Conservation (phyloP, 495 filamentous ascomycete genomes). For the Talaromyces ruber region DNA sequence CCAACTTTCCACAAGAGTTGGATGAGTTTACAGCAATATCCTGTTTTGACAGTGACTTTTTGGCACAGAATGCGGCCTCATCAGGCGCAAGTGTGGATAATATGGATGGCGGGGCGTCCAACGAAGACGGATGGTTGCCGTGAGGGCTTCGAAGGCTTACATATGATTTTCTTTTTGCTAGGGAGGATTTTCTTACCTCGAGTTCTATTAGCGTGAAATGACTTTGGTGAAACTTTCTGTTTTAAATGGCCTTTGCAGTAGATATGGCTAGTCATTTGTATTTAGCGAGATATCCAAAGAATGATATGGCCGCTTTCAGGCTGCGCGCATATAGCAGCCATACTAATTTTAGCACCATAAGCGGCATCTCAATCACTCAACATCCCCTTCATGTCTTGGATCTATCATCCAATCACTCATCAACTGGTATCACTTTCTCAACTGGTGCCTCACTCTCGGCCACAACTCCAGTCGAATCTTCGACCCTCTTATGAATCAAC, state of each 20-base stretch:
- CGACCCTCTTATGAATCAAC: slow-evolving; percentile 9
- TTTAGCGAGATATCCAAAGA: neutral
- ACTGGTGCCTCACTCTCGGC: neutral
- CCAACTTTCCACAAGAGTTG: slow-evolving; percentile 38
- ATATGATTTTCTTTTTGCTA: neutral
- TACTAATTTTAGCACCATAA: neutral
- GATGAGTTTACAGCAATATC: slow-evolving; percentile 40
- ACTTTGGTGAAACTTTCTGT: neutral
- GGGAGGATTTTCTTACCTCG: neutral
- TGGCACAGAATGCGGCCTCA: neutral
- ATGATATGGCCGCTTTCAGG: neutral
- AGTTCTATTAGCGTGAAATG: neutral
- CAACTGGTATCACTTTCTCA: neutral
- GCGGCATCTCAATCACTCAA: neutral
- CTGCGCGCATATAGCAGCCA: neutral
- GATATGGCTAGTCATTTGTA: neutral
- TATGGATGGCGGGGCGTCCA: neutral
- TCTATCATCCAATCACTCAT: neutral
- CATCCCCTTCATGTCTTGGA: neutral
- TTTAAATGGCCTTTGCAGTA: neutral
- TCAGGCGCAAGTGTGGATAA: neutral
- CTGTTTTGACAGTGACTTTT: slow-evolving; percentile 32
- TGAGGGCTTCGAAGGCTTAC: neutral
- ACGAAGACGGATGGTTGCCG: neutral
- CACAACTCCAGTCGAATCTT: neutral